Evolutionary conservation across 371 early-diverging fungal species (phyloP), one percentile per base, ranked within the genome.

Genomic region (Quaeritorhiza haematococci): DNA sequence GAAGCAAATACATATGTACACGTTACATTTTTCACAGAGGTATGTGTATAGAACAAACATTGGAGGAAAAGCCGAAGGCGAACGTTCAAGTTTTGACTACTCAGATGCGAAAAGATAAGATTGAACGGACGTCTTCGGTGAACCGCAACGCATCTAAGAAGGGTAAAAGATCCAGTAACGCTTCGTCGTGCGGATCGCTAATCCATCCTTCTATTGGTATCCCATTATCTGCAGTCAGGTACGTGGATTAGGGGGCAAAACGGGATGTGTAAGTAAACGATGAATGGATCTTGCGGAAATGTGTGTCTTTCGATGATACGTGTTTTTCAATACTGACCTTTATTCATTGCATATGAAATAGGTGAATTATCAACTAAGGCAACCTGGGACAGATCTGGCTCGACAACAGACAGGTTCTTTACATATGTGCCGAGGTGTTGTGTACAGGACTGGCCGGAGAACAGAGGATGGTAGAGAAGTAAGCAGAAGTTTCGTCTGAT

Each of bases 311-410:
- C n/a, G n/a, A n/a, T n/a, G n/a, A 13, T 19, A 13, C 38, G 38
- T 19, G 13, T 28, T 7, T 21, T 23, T 6, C 6, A 29, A 6
- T 26, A 45, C 55, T 23, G 80, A 84, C 93, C 90, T 72, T 84
- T 82, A 70, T 90, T 88, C 45, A 91, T 61, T 41, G 85, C 87
- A 72, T 87, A 95, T 10, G 90, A 88, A 24, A 86, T 72, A 23
- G 92, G 87, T 32, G 93, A 89, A 68, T 97, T 96, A 67, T 96
- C 96, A 3, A 97, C 74, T 19, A 96, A 72, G 58, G 87, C 89
- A 27, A 94, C 94, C 58, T 88, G 90, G 49, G 87, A 85, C 50
- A 96, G 64, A 68, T 92, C 92, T 17, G 80, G 79, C 57, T 92
- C 90, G 34, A 91, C 81, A 0, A 91, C 66, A 1, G 84, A 67